Evolutionary conservation across 2,329 filamentous ascomycete genomes (phyloP), one percentile per base, ranked within the genome.

Genomic region (Lachnellula willkommii): DNA sequence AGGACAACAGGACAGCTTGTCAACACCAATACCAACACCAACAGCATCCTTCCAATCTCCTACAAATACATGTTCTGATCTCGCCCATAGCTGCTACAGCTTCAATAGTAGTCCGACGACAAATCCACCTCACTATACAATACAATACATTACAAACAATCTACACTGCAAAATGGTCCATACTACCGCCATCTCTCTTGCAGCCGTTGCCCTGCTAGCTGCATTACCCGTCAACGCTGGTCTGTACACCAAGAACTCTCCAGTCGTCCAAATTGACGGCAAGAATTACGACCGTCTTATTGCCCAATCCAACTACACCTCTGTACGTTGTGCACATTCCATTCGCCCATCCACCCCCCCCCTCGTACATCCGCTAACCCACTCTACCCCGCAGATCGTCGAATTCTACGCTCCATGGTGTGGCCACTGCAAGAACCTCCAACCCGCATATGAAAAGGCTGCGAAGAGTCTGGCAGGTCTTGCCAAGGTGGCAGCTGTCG

Each of bases 381-480:
- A 54, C 48, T 51, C 61, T 61, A 53, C 59, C 57, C 55, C 52
- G 39, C 63, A 85, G 80, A 80, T 84, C 47, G 75, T 84, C 70
- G 90, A 92, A 74, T 97, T 97, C 80, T 97, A 96, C 69, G 93
- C 93, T 8, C 93, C 93, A 24, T 97, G 93, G 93, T 97, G 94
- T 68, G 94, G 93, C 43, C 94, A 97, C 75, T 99, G 94, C 77
- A 82, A 96, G 75, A 96, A 88, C 74, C 87, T 99, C 68, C 92
- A 96, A 75, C 93, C 92, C 3, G 89, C 90, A 46, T 99, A 94
- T 74, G 93, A 97, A 73, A 96, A 96, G 73, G 92, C 87, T 2
- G 94, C 94, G 65, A 88, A 87, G 67, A 90, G 85, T 66, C 86
- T 99, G 56, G 83, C 88, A n/a, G 94, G 94, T 14, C 80, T 97